A percentile compares a stretch with the other conserved stretches of the same genome.
These are phyloP conservation scores for Starmerella stigmatis DNA, from an alignment of 805 yeast genomes.

Conservation along the genomic window DNA sequence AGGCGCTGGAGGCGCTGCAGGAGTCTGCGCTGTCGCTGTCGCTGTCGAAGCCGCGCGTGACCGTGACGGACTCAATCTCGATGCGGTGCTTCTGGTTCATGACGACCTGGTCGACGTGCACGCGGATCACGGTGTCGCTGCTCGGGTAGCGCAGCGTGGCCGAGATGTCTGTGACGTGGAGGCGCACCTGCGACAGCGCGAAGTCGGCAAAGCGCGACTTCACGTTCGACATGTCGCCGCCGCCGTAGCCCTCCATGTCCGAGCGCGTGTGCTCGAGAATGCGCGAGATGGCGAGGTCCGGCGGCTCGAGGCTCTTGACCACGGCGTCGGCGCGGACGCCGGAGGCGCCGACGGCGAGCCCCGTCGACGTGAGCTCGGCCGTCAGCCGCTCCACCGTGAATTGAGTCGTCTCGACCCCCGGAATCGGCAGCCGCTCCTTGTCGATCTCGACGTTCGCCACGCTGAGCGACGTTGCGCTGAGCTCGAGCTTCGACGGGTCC, in stretches of 20 bases:
- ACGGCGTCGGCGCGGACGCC: slow-evolving; percentile 47
- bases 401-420: slow-evolving; percentile 51
- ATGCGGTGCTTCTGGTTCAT: slow-evolving; percentile 11
- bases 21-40: slow-evolving; percentile 1
- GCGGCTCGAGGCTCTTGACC: slow-evolving; percentile 11
- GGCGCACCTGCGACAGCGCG: slow-evolving; percentile 29
- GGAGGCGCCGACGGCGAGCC: slow-evolving; percentile 45
- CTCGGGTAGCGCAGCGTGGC: background rate
- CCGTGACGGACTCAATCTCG: slow-evolving; percentile 12
- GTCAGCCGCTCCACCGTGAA: slow-evolving; percentile 50
- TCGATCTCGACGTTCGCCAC: slow-evolving; percentile 57
- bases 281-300: slow-evolving; percentile 24
- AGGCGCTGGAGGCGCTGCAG: too few relatives aligned
- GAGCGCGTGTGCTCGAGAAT: slow-evolving; percentile 19
- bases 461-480: slow-evolving; percentile 39
- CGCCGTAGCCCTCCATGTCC: slow-evolving; percentile 21
- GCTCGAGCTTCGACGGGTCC: slow-evolving; percentile 71
- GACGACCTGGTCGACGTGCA: slow-evolving; percentile 8
- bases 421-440: slow-evolving; percentile 52
- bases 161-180: slow-evolving; percentile 18
- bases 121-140: background rate
- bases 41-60: background rate
- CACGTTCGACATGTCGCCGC: slow-evolving; percentile 27
- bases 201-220: slow-evolving; percentile 32
- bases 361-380: slow-evolving; percentile 53